Evolutionary conservation across 495 filamentous ascomycete genomes (phyloP).

Genomic region (Immersiella caudata): DNA sequence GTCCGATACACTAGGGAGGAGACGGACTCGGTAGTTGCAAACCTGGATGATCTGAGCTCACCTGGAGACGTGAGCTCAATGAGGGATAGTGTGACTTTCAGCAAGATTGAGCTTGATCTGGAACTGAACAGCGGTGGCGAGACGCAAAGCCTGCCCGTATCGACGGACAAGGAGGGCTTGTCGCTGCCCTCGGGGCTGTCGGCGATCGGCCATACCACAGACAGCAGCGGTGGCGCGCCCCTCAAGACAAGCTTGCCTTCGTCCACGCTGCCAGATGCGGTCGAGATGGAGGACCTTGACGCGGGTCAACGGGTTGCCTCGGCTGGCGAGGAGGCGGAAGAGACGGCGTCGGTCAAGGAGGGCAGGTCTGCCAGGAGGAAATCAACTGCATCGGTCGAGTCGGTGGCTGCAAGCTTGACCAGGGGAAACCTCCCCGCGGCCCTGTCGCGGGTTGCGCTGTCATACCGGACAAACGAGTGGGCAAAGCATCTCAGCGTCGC

Average conservation of each 20-base stretch:
- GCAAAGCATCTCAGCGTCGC: constrained; percentile 84
- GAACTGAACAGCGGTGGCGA: constrained; percentile 19
- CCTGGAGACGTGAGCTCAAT: constrained; percentile 35
- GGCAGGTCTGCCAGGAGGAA: constrained; percentile 22
- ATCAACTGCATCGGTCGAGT: constrained; percentile 39
- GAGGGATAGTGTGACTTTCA: constrained; percentile 7
- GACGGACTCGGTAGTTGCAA: constrained; percentile 55
- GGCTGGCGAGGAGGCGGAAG: background rate
- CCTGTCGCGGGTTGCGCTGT: constrained; percentile 73
- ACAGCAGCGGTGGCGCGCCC: background rate
- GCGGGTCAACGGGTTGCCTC: background rate
- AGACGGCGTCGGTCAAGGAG: background rate
- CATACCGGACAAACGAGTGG: constrained; percentile 95
- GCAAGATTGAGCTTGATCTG: constrained; percentile 32
- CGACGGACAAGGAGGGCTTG: constrained; percentile 3
- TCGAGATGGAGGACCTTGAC: background rate
- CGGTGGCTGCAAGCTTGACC: constrained; percentile 47
- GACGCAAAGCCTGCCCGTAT: background rate
- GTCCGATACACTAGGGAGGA: constrained; percentile 38
- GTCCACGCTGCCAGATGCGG: background rate
- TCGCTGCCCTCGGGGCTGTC: background rate
- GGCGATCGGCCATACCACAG: constrained; percentile 20
- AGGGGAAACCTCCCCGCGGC: constrained; percentile 55
- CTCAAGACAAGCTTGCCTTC: background rate
- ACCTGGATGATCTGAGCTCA: constrained; percentile 54